These are phyloP conservation scores for Heterobasidion occidentale DNA, from an alignment of 1,284 basidiomycete genomes.

Conservation along the genomic window DNA sequence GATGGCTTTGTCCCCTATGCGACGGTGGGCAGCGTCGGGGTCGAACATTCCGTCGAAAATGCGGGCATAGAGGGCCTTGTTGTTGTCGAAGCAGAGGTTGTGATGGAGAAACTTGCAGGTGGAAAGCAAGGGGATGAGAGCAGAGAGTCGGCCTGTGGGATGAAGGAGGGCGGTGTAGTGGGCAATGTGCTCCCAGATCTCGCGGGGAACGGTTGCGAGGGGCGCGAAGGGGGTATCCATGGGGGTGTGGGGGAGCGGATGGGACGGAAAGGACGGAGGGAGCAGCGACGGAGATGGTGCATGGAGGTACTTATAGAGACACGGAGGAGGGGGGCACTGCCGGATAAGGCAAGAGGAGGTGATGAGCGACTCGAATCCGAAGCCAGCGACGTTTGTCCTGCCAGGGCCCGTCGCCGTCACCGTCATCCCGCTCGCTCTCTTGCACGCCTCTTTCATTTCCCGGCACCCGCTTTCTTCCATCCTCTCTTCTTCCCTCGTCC, in stretches of 20 bases:
- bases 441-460: not conserved
- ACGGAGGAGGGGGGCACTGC: constrained; percentile 1
- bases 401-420: not conserved
- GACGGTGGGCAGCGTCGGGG: constrained; percentile 40
- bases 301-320: constrained; percentile 9
- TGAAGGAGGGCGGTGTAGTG: constrained; percentile 34
- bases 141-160: constrained; percentile 31
- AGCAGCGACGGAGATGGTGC: constrained; percentile 4
- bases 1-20: constrained; percentile 33
- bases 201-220: constrained; percentile 41
- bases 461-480: not conserved
- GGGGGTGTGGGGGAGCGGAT: constrained; percentile 1
- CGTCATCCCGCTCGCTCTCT: not conserved
- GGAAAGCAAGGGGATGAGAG: constrained; percentile 41
- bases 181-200: constrained; percentile 52
- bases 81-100: constrained; percentile 35
- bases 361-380: not conserved
- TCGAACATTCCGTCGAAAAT: constrained; percentile 64
- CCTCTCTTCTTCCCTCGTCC: not conserved
- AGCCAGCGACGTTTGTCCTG: no score
- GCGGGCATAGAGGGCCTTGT: constrained; percentile 48
- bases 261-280: not conserved
- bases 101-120: constrained; percentile 36
- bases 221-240: constrained; percentile 10
- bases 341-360: not conserved